phyloP scores from a whole-genome alignment of 768 basidiomycete species.

The Podaxis pistillaris region DNA sequence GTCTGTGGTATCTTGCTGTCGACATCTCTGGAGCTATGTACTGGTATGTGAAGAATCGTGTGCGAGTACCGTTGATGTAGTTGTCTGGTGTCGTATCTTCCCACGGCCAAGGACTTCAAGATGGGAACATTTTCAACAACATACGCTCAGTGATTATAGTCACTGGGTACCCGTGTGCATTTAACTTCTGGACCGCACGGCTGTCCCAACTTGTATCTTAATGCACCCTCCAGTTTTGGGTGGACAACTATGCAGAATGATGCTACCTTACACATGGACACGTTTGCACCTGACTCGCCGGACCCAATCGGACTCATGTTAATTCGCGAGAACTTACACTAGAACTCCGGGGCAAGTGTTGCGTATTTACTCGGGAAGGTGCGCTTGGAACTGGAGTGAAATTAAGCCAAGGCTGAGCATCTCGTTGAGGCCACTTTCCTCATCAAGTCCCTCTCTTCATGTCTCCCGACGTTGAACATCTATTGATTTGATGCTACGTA shows the following conservation, averaged over 20 bases:
- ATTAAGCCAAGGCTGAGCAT: neutral
- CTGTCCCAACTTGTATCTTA: slow-evolving; percentile 33
- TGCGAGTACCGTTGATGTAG: neutral
- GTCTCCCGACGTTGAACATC: neutral
- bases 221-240: slow-evolving; percentile 26
- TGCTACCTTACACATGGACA: slow-evolving; percentile 16
- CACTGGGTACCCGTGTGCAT: slow-evolving; percentile 5
- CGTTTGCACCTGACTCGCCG: neutral
- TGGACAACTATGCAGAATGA: slow-evolving; percentile 40
- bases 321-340: slow-evolving; percentile 6
- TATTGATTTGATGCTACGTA: neutral
- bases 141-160: neutral
- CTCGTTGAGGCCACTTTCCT: neutral
- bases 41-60: neutral
- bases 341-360: slow-evolving; percentile 16
- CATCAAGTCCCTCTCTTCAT: neutral
- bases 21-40: slow-evolving; percentile 1
- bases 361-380: slow-evolving; percentile 15
- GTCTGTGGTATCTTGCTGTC: slow-evolving; percentile 5
- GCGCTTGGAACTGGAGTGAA: neutral
- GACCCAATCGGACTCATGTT: neutral
- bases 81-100: neutral
- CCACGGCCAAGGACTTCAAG: neutral
- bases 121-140: neutral
- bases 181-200: slow-evolving; percentile 38